phyloP scores from a whole-genome alignment of 1,139 yeast species.

The Taphrina flavorubra region DNA sequence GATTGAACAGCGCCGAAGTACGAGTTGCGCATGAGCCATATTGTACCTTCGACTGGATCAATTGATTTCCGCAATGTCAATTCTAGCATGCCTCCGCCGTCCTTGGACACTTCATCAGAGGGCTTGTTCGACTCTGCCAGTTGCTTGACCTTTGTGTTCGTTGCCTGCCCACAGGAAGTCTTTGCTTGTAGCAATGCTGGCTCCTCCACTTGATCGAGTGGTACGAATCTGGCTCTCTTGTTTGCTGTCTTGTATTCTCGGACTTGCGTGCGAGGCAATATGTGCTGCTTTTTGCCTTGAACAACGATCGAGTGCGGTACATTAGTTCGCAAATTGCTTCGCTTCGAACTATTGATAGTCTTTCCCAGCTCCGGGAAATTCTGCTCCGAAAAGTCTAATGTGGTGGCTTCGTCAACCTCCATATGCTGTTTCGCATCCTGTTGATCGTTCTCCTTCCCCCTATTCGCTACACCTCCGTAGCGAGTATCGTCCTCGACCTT shows the following conservation, averaged over 20 bases:
- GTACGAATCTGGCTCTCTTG: slow-evolving; percentile 12
- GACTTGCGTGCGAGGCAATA: neutral
- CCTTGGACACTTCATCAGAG: neutral
- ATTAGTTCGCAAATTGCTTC: neutral
- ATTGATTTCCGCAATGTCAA: neutral
- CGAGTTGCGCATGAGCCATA: slow-evolving; percentile 7
- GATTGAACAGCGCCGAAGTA: neutral
- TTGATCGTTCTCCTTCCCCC: neutral
- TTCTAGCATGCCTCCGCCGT: neutral
- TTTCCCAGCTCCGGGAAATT: neutral
- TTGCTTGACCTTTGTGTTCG: neutral
- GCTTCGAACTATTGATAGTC: neutral
- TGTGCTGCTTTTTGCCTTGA: neutral
- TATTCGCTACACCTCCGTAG: slow-evolving; percentile 1
- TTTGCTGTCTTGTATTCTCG: neutral
- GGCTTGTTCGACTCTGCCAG: too few species aligned
- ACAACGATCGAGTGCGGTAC: neutral
- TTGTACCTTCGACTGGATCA: neutral
- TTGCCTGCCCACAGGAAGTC: neutral
- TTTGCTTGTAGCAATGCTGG: neutral
- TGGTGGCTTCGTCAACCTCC: neutral
- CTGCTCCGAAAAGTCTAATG: slow-evolving; percentile 1
- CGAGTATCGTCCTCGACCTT: neutral
- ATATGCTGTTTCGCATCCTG: neutral
- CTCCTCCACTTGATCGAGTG: neutral